These are phyloP conservation scores for Rhodocollybia butyracea DNA, from an alignment of 768 basidiomycete genomes.

Conservation along the genomic window DNA sequence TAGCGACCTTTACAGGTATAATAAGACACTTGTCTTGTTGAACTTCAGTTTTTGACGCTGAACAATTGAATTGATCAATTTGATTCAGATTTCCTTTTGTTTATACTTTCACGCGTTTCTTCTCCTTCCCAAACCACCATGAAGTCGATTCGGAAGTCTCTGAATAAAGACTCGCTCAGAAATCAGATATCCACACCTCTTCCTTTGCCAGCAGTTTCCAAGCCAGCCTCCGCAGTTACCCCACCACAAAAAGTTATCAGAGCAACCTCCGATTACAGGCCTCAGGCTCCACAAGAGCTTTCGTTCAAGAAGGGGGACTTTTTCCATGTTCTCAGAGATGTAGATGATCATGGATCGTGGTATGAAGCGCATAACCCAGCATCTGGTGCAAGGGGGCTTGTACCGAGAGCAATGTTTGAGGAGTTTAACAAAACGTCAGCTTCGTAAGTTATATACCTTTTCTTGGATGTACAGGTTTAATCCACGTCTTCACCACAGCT, in stretches of 20 bases:
- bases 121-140: constrained; percentile 36
- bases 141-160: constrained; percentile 82
- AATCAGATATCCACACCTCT: constrained; percentile 70
- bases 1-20: too few species aligned
- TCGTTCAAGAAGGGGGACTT: constrained; percentile 94
- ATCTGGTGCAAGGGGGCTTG: constrained; percentile 86
- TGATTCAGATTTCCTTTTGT: too few species aligned
- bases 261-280: constrained; percentile 63
- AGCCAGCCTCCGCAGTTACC: constrained; percentile 63
- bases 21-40: too few species aligned
- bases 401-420: constrained; percentile 85
- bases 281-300: constrained; percentile 79
- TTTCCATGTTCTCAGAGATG: constrained; percentile 89
- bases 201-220: constrained; percentile 64
- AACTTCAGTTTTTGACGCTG: too few species aligned
- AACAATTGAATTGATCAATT: too few species aligned
- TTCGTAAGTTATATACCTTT: constrained; percentile 43
- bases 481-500: constrained; percentile 24
- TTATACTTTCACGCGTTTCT: constrained; percentile 20
- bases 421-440: constrained; percentile 75
- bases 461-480: constrained; percentile 11
- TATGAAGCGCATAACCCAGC: constrained; percentile 96
- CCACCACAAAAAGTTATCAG: constrained; percentile 97
- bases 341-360: constrained; percentile 56
- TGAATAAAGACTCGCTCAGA: constrained; percentile 60